phyloP scores from a whole-genome alignment of 2,329 filamentous ascomycete genomes.

The Fusarium armeniacum region DNA sequence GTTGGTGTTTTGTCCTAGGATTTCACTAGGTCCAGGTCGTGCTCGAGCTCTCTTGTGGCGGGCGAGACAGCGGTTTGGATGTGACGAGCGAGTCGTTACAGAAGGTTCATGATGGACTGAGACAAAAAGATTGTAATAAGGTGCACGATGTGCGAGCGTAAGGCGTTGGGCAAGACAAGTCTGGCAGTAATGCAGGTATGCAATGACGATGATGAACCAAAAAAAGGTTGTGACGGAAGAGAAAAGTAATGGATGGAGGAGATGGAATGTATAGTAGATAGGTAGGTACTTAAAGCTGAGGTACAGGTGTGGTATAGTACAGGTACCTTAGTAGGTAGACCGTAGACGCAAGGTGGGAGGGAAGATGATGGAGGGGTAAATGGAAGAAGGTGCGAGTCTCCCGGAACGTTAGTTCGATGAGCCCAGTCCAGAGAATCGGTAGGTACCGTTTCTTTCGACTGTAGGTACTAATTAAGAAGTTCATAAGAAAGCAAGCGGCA shows the following conservation, averaged over 20 bases:
- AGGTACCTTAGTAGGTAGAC: neutral
- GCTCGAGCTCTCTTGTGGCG: slow-evolving; percentile 40
- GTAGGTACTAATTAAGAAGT: neutral
- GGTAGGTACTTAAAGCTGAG: slow-evolving; percentile 23
- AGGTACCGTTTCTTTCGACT: neutral
- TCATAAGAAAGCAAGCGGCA: neutral
- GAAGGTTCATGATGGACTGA: slow-evolving; percentile 42
- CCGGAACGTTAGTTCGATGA: neutral
- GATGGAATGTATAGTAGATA: slow-evolving; percentile 36
- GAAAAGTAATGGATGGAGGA: slow-evolving; percentile 24
- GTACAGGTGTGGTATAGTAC: slow-evolving; percentile 5
- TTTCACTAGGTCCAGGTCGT: slow-evolving; percentile 36
- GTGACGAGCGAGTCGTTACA: slow-evolving; percentile 43
- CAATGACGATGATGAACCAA: slow-evolving; percentile 25
- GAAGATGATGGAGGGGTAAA: slow-evolving; percentile 36
- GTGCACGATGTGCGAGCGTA: neutral
- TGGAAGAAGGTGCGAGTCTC: slow-evolving; percentile 16
- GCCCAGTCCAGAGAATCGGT: neutral
- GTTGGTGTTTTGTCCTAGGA: slow-evolving; percentile 30
- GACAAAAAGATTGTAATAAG: slow-evolving; percentile 25
- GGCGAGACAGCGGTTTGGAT: slow-evolving; percentile 41
- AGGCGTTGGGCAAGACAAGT: slow-evolving; percentile 16
- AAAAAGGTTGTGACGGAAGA: slow-evolving; percentile 26
- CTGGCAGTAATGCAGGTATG: neutral
- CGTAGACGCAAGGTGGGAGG: slow-evolving; percentile 14